Evolutionary conservation across 352 stramenopile species (phyloP).

Genomic region (Achlya hypogyna): DNA sequence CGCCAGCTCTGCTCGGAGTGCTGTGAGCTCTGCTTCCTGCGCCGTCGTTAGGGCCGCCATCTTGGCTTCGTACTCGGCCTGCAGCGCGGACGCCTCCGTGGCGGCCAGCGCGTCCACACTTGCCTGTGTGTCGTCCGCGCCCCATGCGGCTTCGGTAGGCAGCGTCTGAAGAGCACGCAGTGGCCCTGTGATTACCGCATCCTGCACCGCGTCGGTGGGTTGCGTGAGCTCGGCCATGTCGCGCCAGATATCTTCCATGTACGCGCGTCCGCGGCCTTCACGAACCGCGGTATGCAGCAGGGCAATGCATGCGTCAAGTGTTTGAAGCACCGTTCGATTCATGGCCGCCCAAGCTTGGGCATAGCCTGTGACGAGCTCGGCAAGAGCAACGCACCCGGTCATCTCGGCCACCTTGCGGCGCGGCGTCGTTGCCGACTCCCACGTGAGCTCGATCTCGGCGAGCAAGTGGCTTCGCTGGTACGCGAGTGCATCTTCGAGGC

Average conservation of each 20-base stretch:
- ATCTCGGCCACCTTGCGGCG: neutral
- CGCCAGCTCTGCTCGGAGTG: neutral
- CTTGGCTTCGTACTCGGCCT: neutral
- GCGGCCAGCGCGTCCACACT: neutral
- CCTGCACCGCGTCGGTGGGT: neutral
- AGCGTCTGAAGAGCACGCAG: neutral
- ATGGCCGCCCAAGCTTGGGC: neutral
- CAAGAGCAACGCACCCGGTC: neutral
- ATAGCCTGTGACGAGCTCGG: neutral
- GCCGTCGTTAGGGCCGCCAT: neutral
- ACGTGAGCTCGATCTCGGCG: neutral
- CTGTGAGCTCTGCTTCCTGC: neutral
- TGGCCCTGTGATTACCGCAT: neutral
- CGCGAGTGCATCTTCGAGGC: neutral
- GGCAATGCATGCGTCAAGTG: neutral
- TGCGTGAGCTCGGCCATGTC: neutral
- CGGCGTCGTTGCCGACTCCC: neutral
- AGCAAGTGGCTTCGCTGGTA: neutral
- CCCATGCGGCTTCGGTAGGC: neutral
- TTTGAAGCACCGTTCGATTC: neutral
- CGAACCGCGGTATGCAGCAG: neutral
- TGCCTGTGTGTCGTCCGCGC: neutral
- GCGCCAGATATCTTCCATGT: neutral
- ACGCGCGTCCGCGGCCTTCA: neutral
- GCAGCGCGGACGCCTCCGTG: neutral